Base-by-base conservation (phyloP, 352 stramenopile species). In the Globisporangium parvum region DNA sequence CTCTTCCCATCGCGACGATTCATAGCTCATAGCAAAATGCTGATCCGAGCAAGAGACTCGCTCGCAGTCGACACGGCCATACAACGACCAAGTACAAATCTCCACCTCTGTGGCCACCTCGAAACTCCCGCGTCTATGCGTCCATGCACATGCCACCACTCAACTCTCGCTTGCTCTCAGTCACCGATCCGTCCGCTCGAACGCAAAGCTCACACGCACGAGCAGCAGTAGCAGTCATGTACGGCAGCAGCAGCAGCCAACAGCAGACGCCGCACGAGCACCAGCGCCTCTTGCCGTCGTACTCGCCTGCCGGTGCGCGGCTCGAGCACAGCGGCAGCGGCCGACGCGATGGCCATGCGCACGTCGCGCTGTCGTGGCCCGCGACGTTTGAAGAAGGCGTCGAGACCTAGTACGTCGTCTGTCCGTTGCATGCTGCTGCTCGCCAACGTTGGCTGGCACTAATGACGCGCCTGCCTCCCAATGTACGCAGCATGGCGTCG, bases 301-400 rank as follows among this genome's bases (percentile, higher is more conserved):
- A 86, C 57, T 87, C 75, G 12, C 76, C 78, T 3, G 77, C 64
- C 18, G 71, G 75, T n/a, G 46, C 66, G 23, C 75, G 71, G 4
- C 60, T 70, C 21, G 69, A 67, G 45, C 57, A 67, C 26, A 55
- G 65, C 2, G 55, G 57, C 35, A 55, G 61, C 20, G 60, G 74
- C 41, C 31, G 31, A 49, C 18, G 41, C 41, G 41, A 47, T 23
- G 18, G 8, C 5, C 41, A 47, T 12, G 41, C 57, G 31, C 24
- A 61, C 3, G 67, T 69, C 15, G 65, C 72, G 40, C 51, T 68
- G 1, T 65, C 70, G 11, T 92, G 82, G 82, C 82, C 82, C 18
- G 55, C 77, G n/a, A 92, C 82, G 12, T 92, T 89, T 46, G 77
- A 89, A 35, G 67, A 85, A 24, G 82, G 82, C 41, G 68, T 87